phyloP scores from a whole-genome alignment of 2,329 filamentous ascomycete genomes.

The Cryoendolithus antarcticus region DNA sequence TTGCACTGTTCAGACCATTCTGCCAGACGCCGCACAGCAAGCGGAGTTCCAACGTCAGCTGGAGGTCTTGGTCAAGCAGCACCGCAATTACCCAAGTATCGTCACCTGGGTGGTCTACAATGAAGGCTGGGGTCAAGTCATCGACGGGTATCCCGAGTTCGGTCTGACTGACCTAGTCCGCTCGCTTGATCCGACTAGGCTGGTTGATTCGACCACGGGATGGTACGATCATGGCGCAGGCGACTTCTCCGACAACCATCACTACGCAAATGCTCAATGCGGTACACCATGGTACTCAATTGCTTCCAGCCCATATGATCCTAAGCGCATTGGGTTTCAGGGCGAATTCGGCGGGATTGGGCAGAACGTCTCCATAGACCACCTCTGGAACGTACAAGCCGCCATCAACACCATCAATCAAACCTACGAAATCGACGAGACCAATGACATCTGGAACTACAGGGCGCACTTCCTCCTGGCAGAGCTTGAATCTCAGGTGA shows the following conservation, averaged over 20 bases:
- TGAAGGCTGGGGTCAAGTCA: slow-evolving; percentile 57
- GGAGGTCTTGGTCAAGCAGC: slow-evolving; percentile 48
- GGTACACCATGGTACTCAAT: slow-evolving; percentile 55
- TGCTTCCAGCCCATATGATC: slow-evolving; percentile 43
- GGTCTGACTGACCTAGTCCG: slow-evolving; percentile 43
- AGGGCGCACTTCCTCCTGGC: slow-evolving; percentile 42
- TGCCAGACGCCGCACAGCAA: slow-evolving; percentile 39
- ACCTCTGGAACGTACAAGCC: slow-evolving; percentile 52
- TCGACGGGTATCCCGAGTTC: slow-evolving; percentile 41
- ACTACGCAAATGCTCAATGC: slow-evolving; percentile 59
- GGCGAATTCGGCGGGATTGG: slow-evolving; percentile 62
- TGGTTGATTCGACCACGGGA: slow-evolving; percentile 51
- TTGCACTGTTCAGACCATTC: slow-evolving; percentile 11
- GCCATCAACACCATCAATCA: slow-evolving; percentile 50
- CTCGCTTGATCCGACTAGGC: slow-evolving; percentile 48
- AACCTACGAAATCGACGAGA: slow-evolving; percentile 54
- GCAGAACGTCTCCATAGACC: slow-evolving; percentile 48
- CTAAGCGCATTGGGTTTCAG: slow-evolving; percentile 51
- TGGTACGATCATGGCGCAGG: slow-evolving; percentile 58
- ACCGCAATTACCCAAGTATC: slow-evolving; percentile 53
- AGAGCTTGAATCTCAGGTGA: slow-evolving; percentile 37
- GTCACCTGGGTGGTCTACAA: slow-evolving; percentile 59
- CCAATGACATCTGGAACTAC: slow-evolving; percentile 52
- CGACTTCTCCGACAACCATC: slow-evolving; percentile 58
- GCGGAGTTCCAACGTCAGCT: slow-evolving; percentile 54